Base-by-base conservation (phyloP, 495 filamentous ascomycete genomes). In the Choiromyces venosus region DNA sequence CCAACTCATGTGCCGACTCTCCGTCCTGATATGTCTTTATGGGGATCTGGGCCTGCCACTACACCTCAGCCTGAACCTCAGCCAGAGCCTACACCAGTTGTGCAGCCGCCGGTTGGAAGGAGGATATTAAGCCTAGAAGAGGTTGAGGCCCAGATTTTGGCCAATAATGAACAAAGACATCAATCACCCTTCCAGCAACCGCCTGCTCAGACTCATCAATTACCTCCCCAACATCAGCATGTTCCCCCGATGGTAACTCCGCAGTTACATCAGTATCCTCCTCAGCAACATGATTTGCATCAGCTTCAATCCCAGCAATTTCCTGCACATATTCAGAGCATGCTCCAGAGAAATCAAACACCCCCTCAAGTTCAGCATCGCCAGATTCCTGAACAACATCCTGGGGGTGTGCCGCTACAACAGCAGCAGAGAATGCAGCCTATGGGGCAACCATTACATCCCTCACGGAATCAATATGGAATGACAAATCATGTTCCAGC, bases 401-500 rank as follows among this genome's bases (percentile, higher is more conserved):
- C 87, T 79, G 83, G 89, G 73, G 82, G 86, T 21, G 72, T 87
- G 37, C 79, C 77, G 1, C 73, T 83, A 39, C 90, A 86, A 35
- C 86, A 91, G 68, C 94, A 97, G 78, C 86, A 94, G 36, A 85
- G 91, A 71, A 85, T 91, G 44, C 84, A 96, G 68, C 88, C 90
- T n/a, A 91, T 94, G 73, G 91, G 93, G 69, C 85, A 88, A 61
- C 92, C 93, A 74, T 94, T 90, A 81, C 82, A 94, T 71, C 87
- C 90, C 73, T 92, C 95, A 79, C 93, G 97, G 81, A 93, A 94
- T 21, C 94, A 92, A 82, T 89, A 95, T 69, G 95, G 95, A 1
- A 99, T 98, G 85, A 89, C 94, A 36, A 97, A 97, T 78, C 94
- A 97, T 85, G 97, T 97, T 84, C 98, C 98, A 66, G 92, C 91